Conservation (phyloP, 2,329 filamentous ascomycete species). For the Emydomyces testavorans region DNA sequence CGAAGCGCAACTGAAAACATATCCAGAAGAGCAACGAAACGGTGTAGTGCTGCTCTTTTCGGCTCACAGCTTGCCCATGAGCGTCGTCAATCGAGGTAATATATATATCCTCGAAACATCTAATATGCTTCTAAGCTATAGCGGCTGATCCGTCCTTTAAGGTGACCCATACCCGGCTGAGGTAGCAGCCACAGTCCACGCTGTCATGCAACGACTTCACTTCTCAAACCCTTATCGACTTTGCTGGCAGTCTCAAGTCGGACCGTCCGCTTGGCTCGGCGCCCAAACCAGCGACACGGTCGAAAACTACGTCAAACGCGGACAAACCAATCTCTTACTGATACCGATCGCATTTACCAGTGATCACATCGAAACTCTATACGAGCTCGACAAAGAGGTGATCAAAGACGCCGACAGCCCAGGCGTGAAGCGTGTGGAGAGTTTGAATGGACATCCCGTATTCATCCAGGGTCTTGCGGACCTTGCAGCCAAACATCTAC, state of each 20-base stretch:
- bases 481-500: conserved; percentile 69
- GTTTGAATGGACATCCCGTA: conserved; percentile 75
- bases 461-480: conserved; percentile 87
- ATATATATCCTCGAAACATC: background rate
- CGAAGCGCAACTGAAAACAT: conserved; percentile 69
- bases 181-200: conserved; percentile 88
- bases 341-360: conserved; percentile 96
- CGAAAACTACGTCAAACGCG: conserved; percentile 76
- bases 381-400: conserved; percentile 86
- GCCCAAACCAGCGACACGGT: conserved; percentile 86
- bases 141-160: conserved; percentile 23
- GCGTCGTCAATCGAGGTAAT: conserved; percentile 78
- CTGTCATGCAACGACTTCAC: conserved; percentile 84
- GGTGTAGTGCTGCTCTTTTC: conserved; percentile 84
- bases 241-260: conserved; percentile 97
- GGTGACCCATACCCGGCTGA: conserved; percentile 92
- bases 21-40: conserved; percentile 67
- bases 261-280: conserved; percentile 87
- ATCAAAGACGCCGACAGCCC: conserved; percentile 68
- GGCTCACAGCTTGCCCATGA: conserved; percentile 93
- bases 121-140: background rate
- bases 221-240: conserved; percentile 86
- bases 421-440: conserved; percentile 82
- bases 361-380: conserved; percentile 97
- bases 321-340: conserved; percentile 78